Evolutionary conservation across 345 rosid species (phyloP), one percentile per base, ranked within the genome.

Genomic region (Raphanus raphanistrum): DNA sequence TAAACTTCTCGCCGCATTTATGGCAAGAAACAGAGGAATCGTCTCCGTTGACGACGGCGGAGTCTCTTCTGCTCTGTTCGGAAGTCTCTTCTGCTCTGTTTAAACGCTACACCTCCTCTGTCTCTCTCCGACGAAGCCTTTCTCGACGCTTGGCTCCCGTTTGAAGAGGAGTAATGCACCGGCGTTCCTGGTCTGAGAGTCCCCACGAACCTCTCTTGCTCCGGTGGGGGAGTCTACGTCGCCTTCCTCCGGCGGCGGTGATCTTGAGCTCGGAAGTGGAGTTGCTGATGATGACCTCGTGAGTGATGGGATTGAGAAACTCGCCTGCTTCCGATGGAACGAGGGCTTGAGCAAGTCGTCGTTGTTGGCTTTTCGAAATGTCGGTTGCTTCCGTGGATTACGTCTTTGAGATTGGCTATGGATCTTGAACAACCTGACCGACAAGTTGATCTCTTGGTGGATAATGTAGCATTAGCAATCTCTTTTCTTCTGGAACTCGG

Each of bases 291-390:
- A 94, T 87, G 25, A 94, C 97, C 70, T 94, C 98, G 79, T 94
- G 98, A 76, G 97, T 87, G 32, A 94, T 88, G 67, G 98, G 98
- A 83, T 94, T 94, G 31, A 92, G 92, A 77, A 94, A 92, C 89
- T 94, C 98, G 82, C 90, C 92, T n/a, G 90, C 98, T 94, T 41
- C 98, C 98, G 6, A 94, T 90, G 65, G 98, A 94, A 81, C 98
- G 88, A 68, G 98, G 98, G 66, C 98, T 94, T 70, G 97, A 94
- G 66, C 93, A 89, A n/a, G 93, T 86, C n/a, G 58, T 16, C 6
- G 93, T 86, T n/a, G 58, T 16, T 2, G 98, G 97, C 76, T 84
- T 90, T 75, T 92, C 97, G 29, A 86, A 59, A 63, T 92, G 95
- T 10, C 89, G 89, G 84, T 94, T 88, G 89, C 89, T 89, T 65